phyloP scores from a whole-genome alignment of 305 asterid species.

The Fraxinus sp. region DNA sequence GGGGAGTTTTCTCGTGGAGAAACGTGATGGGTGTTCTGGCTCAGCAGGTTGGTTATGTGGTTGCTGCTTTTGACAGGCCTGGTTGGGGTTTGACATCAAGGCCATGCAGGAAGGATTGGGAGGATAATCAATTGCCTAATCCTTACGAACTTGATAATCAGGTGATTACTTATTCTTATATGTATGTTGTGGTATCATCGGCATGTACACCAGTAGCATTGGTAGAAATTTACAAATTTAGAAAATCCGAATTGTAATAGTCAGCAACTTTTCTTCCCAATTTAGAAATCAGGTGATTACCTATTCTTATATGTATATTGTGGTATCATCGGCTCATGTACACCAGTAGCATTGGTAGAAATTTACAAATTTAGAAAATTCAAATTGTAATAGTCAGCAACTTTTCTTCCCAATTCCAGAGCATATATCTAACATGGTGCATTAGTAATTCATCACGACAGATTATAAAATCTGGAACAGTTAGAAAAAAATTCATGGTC shows the following conservation, averaged over 20 bases:
- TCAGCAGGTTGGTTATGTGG: conserved; percentile 74
- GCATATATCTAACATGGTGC: conserved; percentile 8
- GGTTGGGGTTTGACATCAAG: conserved; percentile 99
- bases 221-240: conserved; percentile 11
- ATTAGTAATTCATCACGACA: neutral
- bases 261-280: neutral
- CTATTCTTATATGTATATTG: neutral
- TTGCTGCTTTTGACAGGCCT: conserved; percentile 93
- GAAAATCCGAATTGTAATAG: neutral
- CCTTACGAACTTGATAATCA: conserved; percentile 90
- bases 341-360: neutral
- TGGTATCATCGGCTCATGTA: neutral
- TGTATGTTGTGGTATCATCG: neutral
- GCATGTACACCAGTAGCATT: neutral
- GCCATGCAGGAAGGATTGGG: conserved; percentile 82
- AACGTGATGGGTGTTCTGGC: conserved; percentile 70
- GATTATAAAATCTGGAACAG: neutral
- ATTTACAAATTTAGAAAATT: conserved; percentile 14
- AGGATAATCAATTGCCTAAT: conserved; percentile 64
- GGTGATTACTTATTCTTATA: conserved; percentile 37
- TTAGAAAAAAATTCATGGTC: neutral
- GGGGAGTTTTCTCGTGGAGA: conserved; percentile 96
- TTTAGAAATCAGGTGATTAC: conserved; percentile 54
- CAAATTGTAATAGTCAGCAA: neutral
- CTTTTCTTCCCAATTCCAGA: conserved; percentile 8